Percentiles rank a stretch among this genome's conserved stretches.
Conservation (phyloP, 148 eudicot species). For the Limonium bicolor region DNA sequence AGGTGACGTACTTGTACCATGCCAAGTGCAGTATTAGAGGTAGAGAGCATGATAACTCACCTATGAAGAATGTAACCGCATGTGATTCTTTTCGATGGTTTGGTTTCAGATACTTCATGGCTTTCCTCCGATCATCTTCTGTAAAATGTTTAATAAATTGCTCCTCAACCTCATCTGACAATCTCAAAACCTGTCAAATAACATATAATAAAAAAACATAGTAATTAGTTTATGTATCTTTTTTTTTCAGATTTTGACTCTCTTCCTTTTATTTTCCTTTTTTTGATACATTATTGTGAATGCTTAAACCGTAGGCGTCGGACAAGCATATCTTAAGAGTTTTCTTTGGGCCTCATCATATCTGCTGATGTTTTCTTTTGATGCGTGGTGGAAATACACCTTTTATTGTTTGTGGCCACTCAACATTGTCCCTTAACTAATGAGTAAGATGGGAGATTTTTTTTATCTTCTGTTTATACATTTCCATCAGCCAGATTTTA, state of each 20-base stretch:
- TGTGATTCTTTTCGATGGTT: slow-evolving; percentile 81
- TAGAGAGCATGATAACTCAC: slow-evolving; percentile 21
- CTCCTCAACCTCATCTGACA: slow-evolving; percentile 79
- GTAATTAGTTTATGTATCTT: background rate
- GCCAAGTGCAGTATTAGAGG: background rate
- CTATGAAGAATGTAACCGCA: slow-evolving; percentile 79
- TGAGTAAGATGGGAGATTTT: no score
- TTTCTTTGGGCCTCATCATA: no score
- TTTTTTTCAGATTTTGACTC: background rate
- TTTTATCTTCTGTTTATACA: background rate
- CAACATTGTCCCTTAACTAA: slow-evolving; percentile 17
- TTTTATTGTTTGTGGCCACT: slow-evolving; percentile 27
- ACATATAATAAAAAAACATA: background rate
- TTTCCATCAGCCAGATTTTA: slow-evolving; percentile 10
- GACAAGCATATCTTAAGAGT: slow-evolving; percentile 43
- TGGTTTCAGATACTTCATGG: slow-evolving; percentile 91
- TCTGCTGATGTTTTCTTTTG: slow-evolving; percentile 8
- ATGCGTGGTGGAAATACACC: slow-evolving; percentile 15
- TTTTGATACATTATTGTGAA: no score
- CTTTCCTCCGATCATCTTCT: slow-evolving; percentile 66
- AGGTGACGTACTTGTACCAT: background rate
- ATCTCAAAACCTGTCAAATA: slow-evolving; percentile 39
- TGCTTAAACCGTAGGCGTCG: slow-evolving; percentile 1
- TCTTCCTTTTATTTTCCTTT: no score
- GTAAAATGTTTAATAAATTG: slow-evolving; percentile 64